A percentile compares a stretch with the other conserved stretches of the same genome.
phyloP scores from a whole-genome alignment of 129 eudicot genomes.

The Apium graveolens region DNA sequence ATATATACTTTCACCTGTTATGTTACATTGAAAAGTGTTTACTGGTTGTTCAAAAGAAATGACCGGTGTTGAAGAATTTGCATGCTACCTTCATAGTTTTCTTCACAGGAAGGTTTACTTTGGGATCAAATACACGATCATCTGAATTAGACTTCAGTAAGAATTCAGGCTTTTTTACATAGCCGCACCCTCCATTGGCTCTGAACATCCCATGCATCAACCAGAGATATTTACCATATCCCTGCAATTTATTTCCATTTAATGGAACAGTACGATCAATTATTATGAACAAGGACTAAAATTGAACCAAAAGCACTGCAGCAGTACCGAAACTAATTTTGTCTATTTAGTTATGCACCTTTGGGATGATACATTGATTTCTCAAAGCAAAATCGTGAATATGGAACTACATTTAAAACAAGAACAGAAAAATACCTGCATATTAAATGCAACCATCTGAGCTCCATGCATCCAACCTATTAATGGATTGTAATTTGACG shows the following conservation, averaged over 20 bases:
- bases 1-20: constrained; percentile 72
- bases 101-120: constrained; percentile 42
- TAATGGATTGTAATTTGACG: constrained; percentile 83
- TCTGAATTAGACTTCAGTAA: constrained; percentile 37
- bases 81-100: constrained; percentile 48
- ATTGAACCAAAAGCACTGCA: background rate
- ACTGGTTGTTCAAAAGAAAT: background rate
- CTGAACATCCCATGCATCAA: constrained; percentile 92
- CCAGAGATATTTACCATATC: constrained; percentile 84
- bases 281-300: background rate
- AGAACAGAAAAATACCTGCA: constrained; percentile 58
- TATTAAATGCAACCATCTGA: constrained; percentile 98
- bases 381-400: background rate
- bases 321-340: background rate
- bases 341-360: background rate
- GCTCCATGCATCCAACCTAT: constrained; percentile 96
- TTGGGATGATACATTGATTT: background rate
- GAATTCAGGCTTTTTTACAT: constrained; percentile 80
- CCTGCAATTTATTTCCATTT: constrained; percentile 30
- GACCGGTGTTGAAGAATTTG: background rate
- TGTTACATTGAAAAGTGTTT: background rate
- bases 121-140: constrained; percentile 53
- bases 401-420: background rate
- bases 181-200: constrained; percentile 89
- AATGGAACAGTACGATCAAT: background rate